A percentile compares a stretch with the other conserved stretches of the same genome.
phyloP scores from a whole-genome alignment of 2,329 filamentous ascomycete species.

The Diaporthe sp. region DNA sequence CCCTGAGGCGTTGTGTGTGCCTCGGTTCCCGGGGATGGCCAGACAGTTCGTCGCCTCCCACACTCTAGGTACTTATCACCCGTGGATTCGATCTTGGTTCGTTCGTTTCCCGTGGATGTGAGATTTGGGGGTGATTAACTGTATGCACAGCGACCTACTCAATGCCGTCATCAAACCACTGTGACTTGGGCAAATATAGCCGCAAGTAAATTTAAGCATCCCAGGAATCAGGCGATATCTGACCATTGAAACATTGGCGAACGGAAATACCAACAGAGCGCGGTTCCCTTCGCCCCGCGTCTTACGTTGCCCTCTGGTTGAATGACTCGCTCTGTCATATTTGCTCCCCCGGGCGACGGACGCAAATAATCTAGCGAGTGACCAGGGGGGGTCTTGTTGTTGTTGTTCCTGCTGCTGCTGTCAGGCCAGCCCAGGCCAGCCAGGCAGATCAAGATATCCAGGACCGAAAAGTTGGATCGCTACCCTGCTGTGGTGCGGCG shows the following conservation, averaged over 20 bases:
- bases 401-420: neutral
- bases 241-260: conserved; percentile 19
- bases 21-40: neutral
- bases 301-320: neutral
- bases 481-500: neutral
- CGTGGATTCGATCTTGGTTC: neutral
- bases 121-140: neutral
- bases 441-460: neutral
- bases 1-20: neutral
- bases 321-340: conserved; percentile 16
- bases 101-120: neutral
- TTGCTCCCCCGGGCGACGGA: neutral
- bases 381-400: neutral
- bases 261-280: conserved; percentile 21
- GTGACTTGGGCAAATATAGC: neutral
- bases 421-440: neutral
- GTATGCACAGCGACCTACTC: too few relatives aligned
- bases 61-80: neutral
- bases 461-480: neutral
- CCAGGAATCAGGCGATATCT: neutral
- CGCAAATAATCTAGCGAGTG: neutral
- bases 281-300: neutral
- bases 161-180: neutral
- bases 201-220: neutral
- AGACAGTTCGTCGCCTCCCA: neutral